Evolutionary conservation across 192 early-diverging fungal species (phyloP).

Genomic region (Podila minutissima): DNA sequence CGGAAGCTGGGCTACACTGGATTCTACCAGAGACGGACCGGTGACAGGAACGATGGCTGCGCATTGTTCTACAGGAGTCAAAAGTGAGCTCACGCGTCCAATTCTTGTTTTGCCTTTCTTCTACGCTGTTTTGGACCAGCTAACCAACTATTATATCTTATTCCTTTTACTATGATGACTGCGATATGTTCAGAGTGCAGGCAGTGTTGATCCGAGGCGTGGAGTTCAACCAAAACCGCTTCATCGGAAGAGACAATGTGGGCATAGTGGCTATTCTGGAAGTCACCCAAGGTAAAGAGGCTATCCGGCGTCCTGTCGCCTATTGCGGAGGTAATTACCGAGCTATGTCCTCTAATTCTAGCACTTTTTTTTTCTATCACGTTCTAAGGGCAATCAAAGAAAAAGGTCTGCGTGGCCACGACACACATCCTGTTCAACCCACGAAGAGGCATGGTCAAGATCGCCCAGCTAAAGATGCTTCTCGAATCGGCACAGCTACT

Average conservation of each 20-base stretch:
- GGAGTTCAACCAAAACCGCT: constrained; percentile 6
- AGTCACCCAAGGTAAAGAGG: constrained; percentile 14
- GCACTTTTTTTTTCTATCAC: background rate
- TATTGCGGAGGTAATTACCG: no score
- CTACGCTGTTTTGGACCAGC: background rate
- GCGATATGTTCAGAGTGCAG: background rate
- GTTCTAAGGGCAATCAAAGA: background rate
- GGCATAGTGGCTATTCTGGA: constrained; percentile 45
- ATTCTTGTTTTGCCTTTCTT: background rate
- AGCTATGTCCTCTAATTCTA: background rate
- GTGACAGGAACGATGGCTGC: constrained; percentile 31
- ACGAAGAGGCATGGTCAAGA: constrained; percentile 31
- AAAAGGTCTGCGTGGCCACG: constrained; percentile 28
- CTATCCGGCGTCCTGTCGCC: no score
- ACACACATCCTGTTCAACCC: constrained; percentile 36
- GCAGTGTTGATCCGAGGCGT: background rate
- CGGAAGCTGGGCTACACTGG: constrained; percentile 14
- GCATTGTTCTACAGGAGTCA: constrained; percentile 29
- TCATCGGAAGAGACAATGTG: constrained; percentile 23
- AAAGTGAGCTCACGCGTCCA: constrained; percentile 6
- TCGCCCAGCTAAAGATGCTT: constrained; percentile 36
- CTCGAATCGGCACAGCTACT: constrained; percentile 5
- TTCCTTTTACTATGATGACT: background rate
- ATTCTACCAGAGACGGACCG: constrained; percentile 20
- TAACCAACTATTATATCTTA: background rate